A percentile compares a stretch with the other conserved stretches of the same genome.
phyloP scores from a whole-genome alignment of 768 basidiomycete species.

The Multifurca ochricompacta region DNA sequence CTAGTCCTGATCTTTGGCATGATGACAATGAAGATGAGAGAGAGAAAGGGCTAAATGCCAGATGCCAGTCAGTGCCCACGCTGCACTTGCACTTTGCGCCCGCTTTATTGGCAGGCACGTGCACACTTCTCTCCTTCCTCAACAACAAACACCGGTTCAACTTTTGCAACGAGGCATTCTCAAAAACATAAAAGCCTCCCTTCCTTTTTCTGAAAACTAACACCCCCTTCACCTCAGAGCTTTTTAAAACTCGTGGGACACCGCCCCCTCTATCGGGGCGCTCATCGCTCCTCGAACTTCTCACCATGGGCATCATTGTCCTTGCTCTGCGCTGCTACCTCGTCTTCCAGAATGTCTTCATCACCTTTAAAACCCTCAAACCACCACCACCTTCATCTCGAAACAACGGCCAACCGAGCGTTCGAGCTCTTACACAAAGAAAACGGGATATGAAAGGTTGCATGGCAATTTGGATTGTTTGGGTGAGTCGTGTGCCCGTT shows the following conservation, averaged over 20 bases:
- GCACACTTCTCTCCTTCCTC: not conserved
- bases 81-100: not conserved
- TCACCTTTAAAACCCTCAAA: constrained; percentile 79
- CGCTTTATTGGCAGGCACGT: too few species aligned
- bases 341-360: constrained; percentile 73
- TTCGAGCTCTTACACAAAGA: constrained; percentile 60
- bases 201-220: not conserved
- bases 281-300: constrained; percentile 1
- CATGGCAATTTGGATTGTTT: constrained; percentile 78
- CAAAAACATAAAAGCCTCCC: constrained; percentile 8
- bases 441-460: constrained; percentile 84
- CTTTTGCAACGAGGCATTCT: constrained; percentile 16
- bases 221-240: constrained; percentile 10
- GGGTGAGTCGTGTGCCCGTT: constrained; percentile 42
- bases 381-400: constrained; percentile 45
- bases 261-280: constrained; percentile 12
- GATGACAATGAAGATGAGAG: constrained; percentile 13
- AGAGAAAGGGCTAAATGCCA: not conserved
- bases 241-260: constrained; percentile 10
- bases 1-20: constrained; percentile 95
- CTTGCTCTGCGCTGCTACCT: constrained; percentile 60
- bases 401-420: constrained; percentile 54
- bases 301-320: constrained; percentile 57
- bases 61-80: not conserved
- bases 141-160: constrained; percentile 1